phyloP scores from a whole-genome alignment of 2,329 filamentous ascomycete species.

The Talaromyces piceae region DNA sequence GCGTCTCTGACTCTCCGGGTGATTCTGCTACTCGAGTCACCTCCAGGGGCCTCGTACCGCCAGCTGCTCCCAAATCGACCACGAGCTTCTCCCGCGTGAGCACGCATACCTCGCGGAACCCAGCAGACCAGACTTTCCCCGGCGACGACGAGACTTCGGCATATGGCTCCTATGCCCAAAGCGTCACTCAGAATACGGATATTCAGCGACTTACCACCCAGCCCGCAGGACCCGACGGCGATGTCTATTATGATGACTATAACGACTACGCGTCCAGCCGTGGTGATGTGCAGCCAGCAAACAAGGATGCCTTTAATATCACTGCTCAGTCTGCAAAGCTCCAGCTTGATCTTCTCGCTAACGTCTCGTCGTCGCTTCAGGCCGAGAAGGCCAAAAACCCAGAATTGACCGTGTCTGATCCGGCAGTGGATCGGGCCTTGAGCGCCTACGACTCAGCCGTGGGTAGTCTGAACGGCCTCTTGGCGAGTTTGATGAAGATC shows the following conservation, averaged over 20 bases:
- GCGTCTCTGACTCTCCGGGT: slow-evolving; percentile 40
- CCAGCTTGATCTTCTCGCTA: slow-evolving; percentile 82
- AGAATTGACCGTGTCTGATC: slow-evolving; percentile 64
- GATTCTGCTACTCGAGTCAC: slow-evolving; percentile 15
- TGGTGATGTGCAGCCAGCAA: slow-evolving; percentile 59
- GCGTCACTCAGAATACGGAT: slow-evolving; percentile 44
- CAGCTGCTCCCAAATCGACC: slow-evolving; percentile 28
- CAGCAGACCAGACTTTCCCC: slow-evolving; percentile 39
- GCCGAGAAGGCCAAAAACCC: slow-evolving; percentile 64
- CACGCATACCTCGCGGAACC: slow-evolving; percentile 41
- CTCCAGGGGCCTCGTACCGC: not conserved
- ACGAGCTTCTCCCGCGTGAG: slow-evolving; percentile 41
- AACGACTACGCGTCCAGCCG: slow-evolving; percentile 73
- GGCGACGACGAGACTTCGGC: slow-evolving; percentile 47
- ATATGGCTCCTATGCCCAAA: slow-evolving; percentile 52
- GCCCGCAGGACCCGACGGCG: slow-evolving; percentile 47
- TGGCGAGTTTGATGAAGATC: slow-evolving; percentile 83
- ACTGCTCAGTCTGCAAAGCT: slow-evolving; percentile 91
- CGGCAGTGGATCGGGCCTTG: slow-evolving; percentile 67
- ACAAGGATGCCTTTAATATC: slow-evolving; percentile 92
- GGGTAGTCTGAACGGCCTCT: slow-evolving; percentile 72
- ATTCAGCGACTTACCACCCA: slow-evolving; percentile 43
- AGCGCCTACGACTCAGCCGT: slow-evolving; percentile 84
- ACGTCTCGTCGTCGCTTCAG: slow-evolving; percentile 76
- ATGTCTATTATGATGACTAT: slow-evolving; percentile 65